Percentiles rank a stretch among this genome's conserved stretches.
These are phyloP conservation scores for Jaapia argillacea DNA, from an alignment of 768 basidiomycete species.

Conservation along the genomic window DNA sequence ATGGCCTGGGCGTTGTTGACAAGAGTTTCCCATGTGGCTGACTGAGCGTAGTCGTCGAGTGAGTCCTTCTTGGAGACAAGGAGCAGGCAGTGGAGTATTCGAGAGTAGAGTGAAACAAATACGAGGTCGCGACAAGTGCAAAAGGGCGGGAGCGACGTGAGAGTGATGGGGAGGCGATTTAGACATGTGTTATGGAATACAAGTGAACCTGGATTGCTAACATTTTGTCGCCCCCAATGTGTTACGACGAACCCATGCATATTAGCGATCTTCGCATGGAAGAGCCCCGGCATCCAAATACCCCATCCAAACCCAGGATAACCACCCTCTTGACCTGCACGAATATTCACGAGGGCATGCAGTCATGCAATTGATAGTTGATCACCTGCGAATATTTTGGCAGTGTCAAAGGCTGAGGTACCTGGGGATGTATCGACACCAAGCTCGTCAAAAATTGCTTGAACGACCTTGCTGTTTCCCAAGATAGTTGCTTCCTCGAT, in stretches of 20 bases:
- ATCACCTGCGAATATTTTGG: slow-evolving; percentile 19
- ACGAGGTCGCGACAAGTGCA: slow-evolving; percentile 25
- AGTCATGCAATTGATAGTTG: slow-evolving; percentile 26
- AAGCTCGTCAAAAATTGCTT: slow-evolving; percentile 19
- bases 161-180: slow-evolving; percentile 22
- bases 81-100: slow-evolving; percentile 22
- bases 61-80: slow-evolving; percentile 10
- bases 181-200: slow-evolving; percentile 25
- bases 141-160: slow-evolving; percentile 24
- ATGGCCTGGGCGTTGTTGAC: slow-evolving; percentile 12
- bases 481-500: slow-evolving; percentile 27
- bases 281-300: slow-evolving; percentile 22
- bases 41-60: slow-evolving; percentile 6
- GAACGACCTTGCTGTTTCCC: slow-evolving; percentile 24
- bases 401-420: slow-evolving; percentile 2
- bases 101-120: slow-evolving; percentile 24
- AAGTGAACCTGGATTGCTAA: slow-evolving; percentile 23
- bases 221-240: slow-evolving; percentile 21
- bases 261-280: slow-evolving; percentile 27
- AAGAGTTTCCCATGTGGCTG: slow-evolving; percentile 13
- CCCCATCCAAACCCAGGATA: slow-evolving; percentile 14
- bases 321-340: slow-evolving; percentile 21
- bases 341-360: slow-evolving; percentile 18
- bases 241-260: slow-evolving; percentile 18
- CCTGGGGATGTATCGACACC: slow-evolving; percentile 5